Base-by-base conservation (phyloP, 2,329 filamentous ascomycete species). In the Stagonosporopsis cucurbitacearum region DNA sequence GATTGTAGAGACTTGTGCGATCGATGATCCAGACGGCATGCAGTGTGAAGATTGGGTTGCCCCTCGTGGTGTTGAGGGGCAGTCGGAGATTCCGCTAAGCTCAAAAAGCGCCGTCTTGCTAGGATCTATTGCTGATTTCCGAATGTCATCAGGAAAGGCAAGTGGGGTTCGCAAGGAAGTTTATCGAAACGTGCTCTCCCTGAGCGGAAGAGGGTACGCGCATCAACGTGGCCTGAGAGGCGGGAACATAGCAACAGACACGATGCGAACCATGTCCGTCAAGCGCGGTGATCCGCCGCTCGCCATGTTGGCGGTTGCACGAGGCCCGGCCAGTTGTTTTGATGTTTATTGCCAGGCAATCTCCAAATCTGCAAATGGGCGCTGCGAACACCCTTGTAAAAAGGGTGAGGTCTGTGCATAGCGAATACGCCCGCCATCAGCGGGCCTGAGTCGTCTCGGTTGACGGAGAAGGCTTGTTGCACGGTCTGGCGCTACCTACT, bases 41-140 rank as follows among this genome's bases (percentile, higher is more conserved):
- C 20, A 30, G 28, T 23, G 23, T 57, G 43, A 30, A 40, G 48
- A 23, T 44, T 32, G 43, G 25, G 23, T 32, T 52, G 53, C 59
- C 30, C 33, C 33, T 50, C 39, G 55, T 72, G 69, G 69, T 71
- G 69, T 71, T 71, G 69, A 65, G 68, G 67, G 68, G 69, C 60
- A 58, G 37, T 56, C 47, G 51, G 41, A 61, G 44, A 25, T 50
- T 59, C 54, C 53, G 54, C 49, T 44, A 45, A 40, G 50, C 42
- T 46, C 26, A 20, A 26, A 36, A 25, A 36, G 33, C 49, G 26
- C 48, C 22, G 12, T 33, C 11, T n/a, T 60, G 60, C 64, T 68
- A 64, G 67, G 66, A 57, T 63, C 51, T 41, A 43, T 55, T 52
- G 42, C 55, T 58, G 40, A 56, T 57, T 48, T 46, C 42, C 37